These are phyloP conservation scores for Coniochaeta pulveracea DNA, from an alignment of 2,329 filamentous ascomycete species.

Conservation along the genomic window DNA sequence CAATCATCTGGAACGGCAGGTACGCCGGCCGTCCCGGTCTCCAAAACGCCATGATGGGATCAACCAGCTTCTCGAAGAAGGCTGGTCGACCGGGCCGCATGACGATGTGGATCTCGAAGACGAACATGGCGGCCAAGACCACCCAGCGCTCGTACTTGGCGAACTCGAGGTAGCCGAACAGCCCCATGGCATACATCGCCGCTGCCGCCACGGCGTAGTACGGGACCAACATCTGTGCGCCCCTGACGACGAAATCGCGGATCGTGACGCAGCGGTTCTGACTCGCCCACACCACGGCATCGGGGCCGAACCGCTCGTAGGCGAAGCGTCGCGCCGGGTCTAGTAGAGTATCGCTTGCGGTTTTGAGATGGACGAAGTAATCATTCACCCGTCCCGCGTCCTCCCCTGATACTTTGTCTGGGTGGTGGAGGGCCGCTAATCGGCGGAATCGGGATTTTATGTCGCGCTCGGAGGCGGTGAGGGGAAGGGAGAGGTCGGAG, in stretches of 20 bases:
- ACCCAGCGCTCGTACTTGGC: slow-evolving; percentile 58
- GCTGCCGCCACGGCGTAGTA: slow-evolving; percentile 50
- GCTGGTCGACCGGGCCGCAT: slow-evolving; percentile 41
- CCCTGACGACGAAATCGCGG: slow-evolving; percentile 60
- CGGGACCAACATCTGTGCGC: slow-evolving; percentile 43
- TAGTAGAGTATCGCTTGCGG: slow-evolving; percentile 71
- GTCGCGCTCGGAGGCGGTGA: slow-evolving; percentile 58
- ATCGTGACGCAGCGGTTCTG: slow-evolving; percentile 49
- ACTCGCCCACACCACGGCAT: slow-evolving; percentile 46
- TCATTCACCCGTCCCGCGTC: slow-evolving; percentile 20
- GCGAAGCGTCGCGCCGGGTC: slow-evolving; percentile 70
- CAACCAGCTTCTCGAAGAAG: slow-evolving; percentile 20
- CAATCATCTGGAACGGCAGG: slow-evolving; percentile 76
- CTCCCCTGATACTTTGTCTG: slow-evolving; percentile 58
- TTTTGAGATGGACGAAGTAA: slow-evolving; percentile 74
- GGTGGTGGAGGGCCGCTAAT: slow-evolving; percentile 61
- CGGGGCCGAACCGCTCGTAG: slow-evolving; percentile 80
- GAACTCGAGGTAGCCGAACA: slow-evolving; percentile 57
- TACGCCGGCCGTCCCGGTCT: slow-evolving; percentile 42
- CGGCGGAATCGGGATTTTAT: slow-evolving; percentile 80
- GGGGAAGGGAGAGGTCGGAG: slow-evolving; percentile 58
- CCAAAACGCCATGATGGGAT: slow-evolving; percentile 22
- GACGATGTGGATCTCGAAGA: slow-evolving; percentile 45
- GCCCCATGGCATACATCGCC: slow-evolving; percentile 47
- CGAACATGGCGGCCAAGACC: slow-evolving; percentile 37